A percentile compares a stretch with the other conserved stretches of the same genome.
Evolutionary conservation across 495 filamentous ascomycete genomes (phyloP).

Genomic region (Daldinia vernicosa): DNA sequence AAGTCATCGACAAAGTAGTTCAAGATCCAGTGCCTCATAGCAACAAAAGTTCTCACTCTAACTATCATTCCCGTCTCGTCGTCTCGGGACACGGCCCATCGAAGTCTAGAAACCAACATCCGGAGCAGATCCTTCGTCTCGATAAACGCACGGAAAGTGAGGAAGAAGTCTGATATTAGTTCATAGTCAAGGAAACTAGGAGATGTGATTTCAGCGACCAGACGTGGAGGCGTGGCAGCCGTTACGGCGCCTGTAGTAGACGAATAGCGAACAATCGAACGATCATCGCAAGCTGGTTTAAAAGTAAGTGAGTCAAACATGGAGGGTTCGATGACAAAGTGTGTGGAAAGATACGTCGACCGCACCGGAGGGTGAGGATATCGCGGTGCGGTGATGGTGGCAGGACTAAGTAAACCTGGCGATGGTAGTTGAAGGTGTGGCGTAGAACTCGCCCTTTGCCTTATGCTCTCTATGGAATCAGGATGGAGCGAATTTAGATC

Average conservation of each 20-base stretch:
- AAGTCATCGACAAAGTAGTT: conserved; percentile 99
- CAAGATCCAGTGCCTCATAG: conserved; percentile 95
- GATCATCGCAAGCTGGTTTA: conserved; percentile 74
- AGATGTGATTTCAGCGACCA: conserved; percentile 98
- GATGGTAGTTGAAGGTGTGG: conserved; percentile 44
- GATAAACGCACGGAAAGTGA: conserved; percentile 90
- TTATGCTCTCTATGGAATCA: conserved; percentile 43
- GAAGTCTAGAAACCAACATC: conserved; percentile 82
- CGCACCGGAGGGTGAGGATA: conserved; percentile 45
- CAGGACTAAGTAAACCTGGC: conserved; percentile 37
- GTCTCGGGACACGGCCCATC: conserved; percentile 82
- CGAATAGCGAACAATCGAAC: conserved; percentile 85
- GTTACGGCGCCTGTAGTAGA: conserved; percentile 74
- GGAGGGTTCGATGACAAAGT: conserved; percentile 60
- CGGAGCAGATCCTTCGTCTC: conserved; percentile 76
- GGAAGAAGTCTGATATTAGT: conserved; percentile 96
- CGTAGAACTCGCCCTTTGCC: conserved; percentile 43
- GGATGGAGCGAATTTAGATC: conserved; percentile 39
- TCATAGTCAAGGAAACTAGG: conserved; percentile 97
- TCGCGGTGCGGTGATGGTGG: conserved; percentile 38
- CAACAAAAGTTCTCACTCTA: conserved; percentile 93
- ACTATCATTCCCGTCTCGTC: conserved; percentile 93
- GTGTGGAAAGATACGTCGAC: conserved; percentile 55
- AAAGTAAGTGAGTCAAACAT: conserved; percentile 86
- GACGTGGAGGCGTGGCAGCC: conserved; percentile 88